Evolutionary conservation across 1,284 basidiomycete genomes (phyloP).

Genomic region (Pascua sp.): DNA sequence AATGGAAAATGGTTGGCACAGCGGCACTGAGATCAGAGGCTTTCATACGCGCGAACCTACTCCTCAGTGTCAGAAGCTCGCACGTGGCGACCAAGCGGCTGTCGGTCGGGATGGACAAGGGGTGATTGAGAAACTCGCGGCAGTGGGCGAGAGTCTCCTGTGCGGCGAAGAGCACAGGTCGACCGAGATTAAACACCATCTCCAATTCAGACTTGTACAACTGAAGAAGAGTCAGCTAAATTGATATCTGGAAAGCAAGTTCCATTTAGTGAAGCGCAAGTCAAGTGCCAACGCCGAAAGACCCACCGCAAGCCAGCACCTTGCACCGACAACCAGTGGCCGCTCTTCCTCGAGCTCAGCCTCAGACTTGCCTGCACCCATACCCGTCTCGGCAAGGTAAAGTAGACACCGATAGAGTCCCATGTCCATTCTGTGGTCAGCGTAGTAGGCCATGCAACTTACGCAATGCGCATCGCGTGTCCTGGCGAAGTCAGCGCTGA

Average conservation of each 20-base stretch:
- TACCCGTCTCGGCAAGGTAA: conserved; percentile 66
- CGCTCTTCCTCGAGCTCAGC: conserved; percentile 62
- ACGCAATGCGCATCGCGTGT: conserved; percentile 83
- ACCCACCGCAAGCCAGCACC: conserved; percentile 72
- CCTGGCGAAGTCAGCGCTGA: conserved; percentile 53
- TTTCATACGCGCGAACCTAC: conserved; percentile 16
- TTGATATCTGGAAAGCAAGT: neutral
- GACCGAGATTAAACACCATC: conserved; percentile 57
- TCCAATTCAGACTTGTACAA: conserved; percentile 79
- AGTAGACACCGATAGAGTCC: conserved; percentile 86
- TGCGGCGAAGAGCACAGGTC: conserved; percentile 79
- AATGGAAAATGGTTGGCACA: conserved; percentile 39
- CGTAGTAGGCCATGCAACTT: neutral
- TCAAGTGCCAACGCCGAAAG: neutral
- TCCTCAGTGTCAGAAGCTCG: conserved; percentile 38
- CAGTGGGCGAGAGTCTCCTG: conserved; percentile 79
- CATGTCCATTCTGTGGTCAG: conserved; percentile 61
- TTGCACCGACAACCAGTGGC: conserved; percentile 68
- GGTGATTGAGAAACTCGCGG: conserved; percentile 72
- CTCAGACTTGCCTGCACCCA: conserved; percentile 58
- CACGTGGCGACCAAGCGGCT: conserved; percentile 83
- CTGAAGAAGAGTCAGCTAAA: conserved; percentile 9
- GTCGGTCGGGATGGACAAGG: conserved; percentile 80
- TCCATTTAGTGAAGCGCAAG: no score
- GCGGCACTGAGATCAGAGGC: conserved; percentile 20